phyloP scores from a whole-genome alignment of 2,329 filamentous ascomycete species.

The Fonsecaea nubica region DNA sequence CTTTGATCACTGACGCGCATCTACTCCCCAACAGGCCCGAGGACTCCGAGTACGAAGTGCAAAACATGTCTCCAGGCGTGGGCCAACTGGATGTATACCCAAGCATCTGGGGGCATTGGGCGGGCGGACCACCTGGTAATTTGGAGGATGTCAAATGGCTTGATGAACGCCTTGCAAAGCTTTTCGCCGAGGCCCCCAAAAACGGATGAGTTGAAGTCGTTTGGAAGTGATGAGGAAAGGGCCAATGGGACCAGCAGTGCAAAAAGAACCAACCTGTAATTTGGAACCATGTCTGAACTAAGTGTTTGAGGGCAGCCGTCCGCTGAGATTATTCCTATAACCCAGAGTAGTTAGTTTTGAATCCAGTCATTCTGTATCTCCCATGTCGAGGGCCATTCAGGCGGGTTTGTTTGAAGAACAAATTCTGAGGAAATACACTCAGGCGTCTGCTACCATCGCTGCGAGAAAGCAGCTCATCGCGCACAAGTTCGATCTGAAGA shows the following conservation, averaged over 20 bases:
- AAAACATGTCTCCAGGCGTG: slow-evolving; percentile 64
- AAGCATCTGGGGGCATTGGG: slow-evolving; percentile 72
- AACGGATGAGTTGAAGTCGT: neutral
- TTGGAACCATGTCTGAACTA: neutral
- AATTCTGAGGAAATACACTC: neutral
- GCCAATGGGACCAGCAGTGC: neutral
- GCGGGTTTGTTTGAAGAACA: neutral
- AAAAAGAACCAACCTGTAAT: neutral
- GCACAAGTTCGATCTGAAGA: no score
- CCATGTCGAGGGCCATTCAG: neutral
- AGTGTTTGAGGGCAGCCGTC: neutral
- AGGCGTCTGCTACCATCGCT: no score
- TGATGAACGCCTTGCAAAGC: slow-evolving; percentile 64
- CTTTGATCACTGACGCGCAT: slow-evolving; percentile 19
- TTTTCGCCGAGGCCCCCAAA: slow-evolving; percentile 52
- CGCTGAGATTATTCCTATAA: neutral
- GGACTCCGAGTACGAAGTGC: slow-evolving; percentile 76
- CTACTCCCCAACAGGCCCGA: slow-evolving; percentile 61
- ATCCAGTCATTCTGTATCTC: neutral
- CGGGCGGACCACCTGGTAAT: slow-evolving; percentile 73
- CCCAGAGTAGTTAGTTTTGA: neutral
- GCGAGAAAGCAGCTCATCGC: no score
- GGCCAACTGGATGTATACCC: slow-evolving; percentile 63
- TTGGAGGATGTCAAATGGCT: slow-evolving; percentile 75
- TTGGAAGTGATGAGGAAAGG: neutral